These are phyloP conservation scores for Physocladia obscura DNA, from an alignment of 192 early-diverging fungal genomes.

Conservation along the genomic window DNA sequence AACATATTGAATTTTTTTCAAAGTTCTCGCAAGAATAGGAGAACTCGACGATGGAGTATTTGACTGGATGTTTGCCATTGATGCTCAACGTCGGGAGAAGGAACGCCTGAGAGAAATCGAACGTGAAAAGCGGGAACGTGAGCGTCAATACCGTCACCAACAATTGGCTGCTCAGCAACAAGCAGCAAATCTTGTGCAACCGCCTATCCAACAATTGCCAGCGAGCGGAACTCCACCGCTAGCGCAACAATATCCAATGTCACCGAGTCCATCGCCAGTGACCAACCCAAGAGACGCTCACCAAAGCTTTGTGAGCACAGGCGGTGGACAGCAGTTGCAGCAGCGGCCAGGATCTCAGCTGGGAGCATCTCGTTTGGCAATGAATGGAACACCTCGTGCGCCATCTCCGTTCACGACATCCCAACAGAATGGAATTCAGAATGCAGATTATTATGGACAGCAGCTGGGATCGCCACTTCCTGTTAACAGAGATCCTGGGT, in stretches of 20 bases:
- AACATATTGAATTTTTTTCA: neutral
- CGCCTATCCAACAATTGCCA: neutral
- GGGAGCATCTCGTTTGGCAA: neutral
- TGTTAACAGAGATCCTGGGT: neutral
- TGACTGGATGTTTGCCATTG: constrained; percentile 83
- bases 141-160: constrained; percentile 29
- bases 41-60: constrained; percentile 89
- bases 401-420: neutral
- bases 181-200: neutral
- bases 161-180: constrained; percentile 1
- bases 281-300: neutral
- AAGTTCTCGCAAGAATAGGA: constrained; percentile 52
- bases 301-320: neutral
- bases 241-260: constrained; percentile 7
- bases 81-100: constrained; percentile 48
- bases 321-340: neutral
- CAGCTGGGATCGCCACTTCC: neutral
- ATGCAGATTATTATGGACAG: neutral
- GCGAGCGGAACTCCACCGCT: neutral
- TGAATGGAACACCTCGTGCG: neutral
- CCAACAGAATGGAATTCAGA: neutral
- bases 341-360: neutral
- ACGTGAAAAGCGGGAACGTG: constrained; percentile 39
- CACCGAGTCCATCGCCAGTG: constrained; percentile 3
- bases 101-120: constrained; percentile 43